Evolutionary conservation across 306 rosid species (phyloP).

Genomic region (Cicer yamashitae): DNA sequence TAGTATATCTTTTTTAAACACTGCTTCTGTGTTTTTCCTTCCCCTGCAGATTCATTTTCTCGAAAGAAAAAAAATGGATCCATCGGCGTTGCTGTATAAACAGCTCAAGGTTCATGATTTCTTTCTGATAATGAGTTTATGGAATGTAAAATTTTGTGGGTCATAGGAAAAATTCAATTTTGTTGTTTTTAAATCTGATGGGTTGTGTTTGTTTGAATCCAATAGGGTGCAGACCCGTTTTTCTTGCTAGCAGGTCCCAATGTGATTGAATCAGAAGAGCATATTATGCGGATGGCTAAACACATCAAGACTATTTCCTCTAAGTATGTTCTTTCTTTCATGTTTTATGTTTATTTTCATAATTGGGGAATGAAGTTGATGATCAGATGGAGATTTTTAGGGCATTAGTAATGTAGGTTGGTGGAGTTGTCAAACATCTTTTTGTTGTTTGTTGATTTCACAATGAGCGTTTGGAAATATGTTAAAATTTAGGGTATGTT

Average conservation of each 20-base stretch:
- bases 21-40: neutral
- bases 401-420: neutral
- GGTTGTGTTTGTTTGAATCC: slow-evolving; percentile 39
- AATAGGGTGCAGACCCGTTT: slow-evolving; percentile 82
- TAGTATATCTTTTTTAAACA: neutral
- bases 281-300: slow-evolving; percentile 78
- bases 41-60: slow-evolving; percentile 33
- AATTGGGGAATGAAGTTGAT: neutral
- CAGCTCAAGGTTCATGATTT: slow-evolving; percentile 51
- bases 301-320: slow-evolving; percentile 69
- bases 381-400: slow-evolving; percentile 28
- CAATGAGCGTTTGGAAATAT: neutral
- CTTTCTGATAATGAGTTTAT: slow-evolving; percentile 32
- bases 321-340: slow-evolving; percentile 58
- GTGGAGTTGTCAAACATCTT: slow-evolving; percentile 10
- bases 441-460: slow-evolving; percentile 5
- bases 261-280: slow-evolving; percentile 95
- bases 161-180: neutral
- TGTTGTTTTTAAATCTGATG: neutral
- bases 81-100: slow-evolving; percentile 28
- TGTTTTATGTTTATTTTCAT: neutral
- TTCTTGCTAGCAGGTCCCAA: slow-evolving; percentile 93
- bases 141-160: slow-evolving; percentile 12
- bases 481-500: neutral
- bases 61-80: slow-evolving; percentile 40